These are phyloP conservation scores for Fusarium caatingaense DNA, from an alignment of 2,329 filamentous ascomycete species.

Conservation along the genomic window DNA sequence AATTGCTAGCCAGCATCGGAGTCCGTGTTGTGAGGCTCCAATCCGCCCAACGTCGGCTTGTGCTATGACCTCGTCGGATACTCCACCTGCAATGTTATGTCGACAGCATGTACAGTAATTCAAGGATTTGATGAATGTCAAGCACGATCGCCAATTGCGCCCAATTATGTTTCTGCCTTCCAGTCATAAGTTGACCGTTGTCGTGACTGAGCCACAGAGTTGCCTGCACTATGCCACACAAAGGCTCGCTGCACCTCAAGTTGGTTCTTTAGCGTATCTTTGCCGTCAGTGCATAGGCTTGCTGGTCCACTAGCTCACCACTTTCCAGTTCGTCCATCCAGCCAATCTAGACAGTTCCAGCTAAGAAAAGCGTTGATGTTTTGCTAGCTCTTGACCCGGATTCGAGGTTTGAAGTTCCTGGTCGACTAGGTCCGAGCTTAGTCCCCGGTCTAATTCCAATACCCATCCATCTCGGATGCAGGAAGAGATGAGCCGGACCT, in stretches of 20 bases:
- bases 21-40: neutral
- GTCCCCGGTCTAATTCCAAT: conserved; percentile 23
- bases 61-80: neutral
- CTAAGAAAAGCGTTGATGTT: conserved; percentile 11
- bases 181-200: neutral
- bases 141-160: neutral
- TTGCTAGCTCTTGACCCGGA: conserved; percentile 7
- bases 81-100: neutral
- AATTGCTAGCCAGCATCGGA: neutral
- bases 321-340: neutral
- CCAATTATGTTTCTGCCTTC: neutral
- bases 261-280: conserved; percentile 14
- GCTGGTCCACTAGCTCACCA: conserved; percentile 14
- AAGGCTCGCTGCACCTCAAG: conserved; percentile 1
- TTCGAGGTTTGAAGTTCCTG: conserved; percentile 25
- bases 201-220: conserved; percentile 19
- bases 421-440: conserved; percentile 29
- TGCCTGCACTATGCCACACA: conserved; percentile 19
- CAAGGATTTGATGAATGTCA: neutral
- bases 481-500: conserved; percentile 24
- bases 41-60: neutral
- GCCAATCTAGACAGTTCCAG: neutral
- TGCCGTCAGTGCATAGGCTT: conserved; percentile 16
- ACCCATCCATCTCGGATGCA: conserved; percentile 25
- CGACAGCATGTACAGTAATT: neutral